Evolutionary conservation across 495 filamentous ascomycete genomes (phyloP).

Genomic region (Amphirosellinia nigrospora): DNA sequence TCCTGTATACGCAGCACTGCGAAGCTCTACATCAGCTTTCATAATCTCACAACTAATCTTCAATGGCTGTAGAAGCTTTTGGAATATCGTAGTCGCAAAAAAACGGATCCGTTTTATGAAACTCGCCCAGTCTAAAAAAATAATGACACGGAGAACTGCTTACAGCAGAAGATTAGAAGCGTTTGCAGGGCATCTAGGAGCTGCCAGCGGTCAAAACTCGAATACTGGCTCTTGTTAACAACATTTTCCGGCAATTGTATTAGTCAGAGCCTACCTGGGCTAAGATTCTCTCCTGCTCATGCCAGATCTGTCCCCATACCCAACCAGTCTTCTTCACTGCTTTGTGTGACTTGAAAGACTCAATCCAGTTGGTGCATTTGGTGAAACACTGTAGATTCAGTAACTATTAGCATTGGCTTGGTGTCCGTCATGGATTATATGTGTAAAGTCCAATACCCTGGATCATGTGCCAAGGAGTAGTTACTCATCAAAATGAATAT

Average conservation of each 20-base stretch:
- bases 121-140: not conserved
- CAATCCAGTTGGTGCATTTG: not conserved
- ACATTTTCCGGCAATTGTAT: not conserved
- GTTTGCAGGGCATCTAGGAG: conserved; percentile 5
- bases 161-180: not conserved
- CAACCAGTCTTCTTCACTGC: not conserved
- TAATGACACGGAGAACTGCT: not conserved
- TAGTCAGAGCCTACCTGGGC: not conserved
- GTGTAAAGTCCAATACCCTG: no score
- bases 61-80: not conserved
- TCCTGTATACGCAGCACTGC: conserved; percentile 2
- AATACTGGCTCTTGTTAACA: not conserved
- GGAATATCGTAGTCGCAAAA: not conserved
- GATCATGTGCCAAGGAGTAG: not conserved
- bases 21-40: not conserved
- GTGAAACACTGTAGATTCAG: not conserved
- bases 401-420: not conserved
- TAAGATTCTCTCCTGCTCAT: not conserved
- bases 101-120: not conserved
- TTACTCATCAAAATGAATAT: not conserved
- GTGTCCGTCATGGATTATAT: not conserved
- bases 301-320: not conserved
- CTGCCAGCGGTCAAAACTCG: conserved; percentile 12
- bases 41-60: not conserved
- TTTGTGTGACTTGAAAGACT: not conserved